Evolutionary conservation across 306 rosid species (phyloP).

Genomic region (Cucumis sativus): DNA sequence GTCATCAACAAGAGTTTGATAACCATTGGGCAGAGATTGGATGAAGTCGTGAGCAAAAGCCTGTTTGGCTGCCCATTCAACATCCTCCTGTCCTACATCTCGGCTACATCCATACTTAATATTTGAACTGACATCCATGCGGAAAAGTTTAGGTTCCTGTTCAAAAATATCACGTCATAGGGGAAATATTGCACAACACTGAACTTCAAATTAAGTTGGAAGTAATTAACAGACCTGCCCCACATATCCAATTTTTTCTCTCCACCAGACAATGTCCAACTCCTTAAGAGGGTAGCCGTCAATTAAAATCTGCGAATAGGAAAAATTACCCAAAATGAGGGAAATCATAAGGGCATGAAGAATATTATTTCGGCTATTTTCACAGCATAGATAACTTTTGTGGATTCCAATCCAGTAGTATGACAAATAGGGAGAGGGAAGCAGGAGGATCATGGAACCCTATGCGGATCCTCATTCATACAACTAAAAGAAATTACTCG

Average conservation of each 20-base stretch:
- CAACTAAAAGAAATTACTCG: background rate
- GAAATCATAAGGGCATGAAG: background rate
- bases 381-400: background rate
- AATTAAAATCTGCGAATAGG: slow-evolving; percentile 58
- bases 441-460: background rate
- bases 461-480: background rate
- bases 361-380: background rate
- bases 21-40: slow-evolving; percentile 69
- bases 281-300: slow-evolving; percentile 63
- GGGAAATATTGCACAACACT: background rate
- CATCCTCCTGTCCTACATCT: slow-evolving; percentile 47
- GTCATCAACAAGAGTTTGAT: slow-evolving; percentile 74
- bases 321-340: background rate
- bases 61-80: slow-evolving; percentile 95
- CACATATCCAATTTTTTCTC: slow-evolving; percentile 81
- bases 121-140: slow-evolving; percentile 77
- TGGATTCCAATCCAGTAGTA: background rate
- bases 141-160: slow-evolving; percentile 91
- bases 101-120: slow-evolving; percentile 76
- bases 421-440: background rate
- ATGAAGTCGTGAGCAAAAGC: slow-evolving; percentile 92
- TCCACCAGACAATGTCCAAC: slow-evolving; percentile 83
- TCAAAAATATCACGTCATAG: slow-evolving; percentile 12
- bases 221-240: slow-evolving; percentile 62
- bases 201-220: slow-evolving; percentile 8